Conservation (phyloP, 2,329 filamentous ascomycete species). For the Penicillium sp. region DNA sequence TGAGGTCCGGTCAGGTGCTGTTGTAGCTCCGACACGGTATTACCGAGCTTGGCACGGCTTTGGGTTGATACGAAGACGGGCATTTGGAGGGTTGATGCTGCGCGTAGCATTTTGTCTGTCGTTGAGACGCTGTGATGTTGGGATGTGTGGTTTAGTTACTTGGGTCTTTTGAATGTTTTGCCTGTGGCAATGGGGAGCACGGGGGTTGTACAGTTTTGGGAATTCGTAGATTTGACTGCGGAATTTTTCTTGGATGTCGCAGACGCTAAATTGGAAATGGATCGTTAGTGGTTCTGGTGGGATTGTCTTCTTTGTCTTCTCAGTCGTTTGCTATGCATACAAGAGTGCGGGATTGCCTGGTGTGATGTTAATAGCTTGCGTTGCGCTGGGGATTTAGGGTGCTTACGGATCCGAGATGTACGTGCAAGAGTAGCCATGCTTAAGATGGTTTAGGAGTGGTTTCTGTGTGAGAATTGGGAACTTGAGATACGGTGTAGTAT, state of each 20-base stretch:
- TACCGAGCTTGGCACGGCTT: conserved; percentile 72
- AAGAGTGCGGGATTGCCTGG: conserved; percentile 49
- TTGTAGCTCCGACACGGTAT: conserved; percentile 72
- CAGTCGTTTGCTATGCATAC: conserved; percentile 31
- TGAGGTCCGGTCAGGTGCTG: conserved; percentile 48
- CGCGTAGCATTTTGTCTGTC: conserved; percentile 66
- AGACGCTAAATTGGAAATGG: conserved; percentile 61
- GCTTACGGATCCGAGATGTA: conserved; percentile 30
- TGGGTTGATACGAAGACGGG: conserved; percentile 87
- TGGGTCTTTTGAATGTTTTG: not conserved
- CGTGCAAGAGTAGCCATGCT: conserved; percentile 15
- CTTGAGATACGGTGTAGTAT: not conserved
- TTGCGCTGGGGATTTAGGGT: not conserved
- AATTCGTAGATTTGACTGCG: conserved; percentile 77
- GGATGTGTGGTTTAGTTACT: not conserved
- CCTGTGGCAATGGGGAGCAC: not conserved
- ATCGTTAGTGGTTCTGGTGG: not conserved
- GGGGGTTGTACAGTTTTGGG: conserved; percentile 65
- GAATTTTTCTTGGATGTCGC: conserved; percentile 95
- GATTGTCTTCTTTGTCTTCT: not conserved
- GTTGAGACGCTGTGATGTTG: conserved; percentile 57
- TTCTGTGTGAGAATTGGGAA: not conserved
- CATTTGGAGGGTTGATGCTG: conserved; percentile 54
- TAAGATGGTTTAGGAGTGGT: not conserved
- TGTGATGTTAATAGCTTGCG: conserved; percentile 12